Percentiles rank a stretch among this genome's conserved stretches.
These are phyloP conservation scores for Steccherinum ochraceum DNA, from an alignment of 768 basidiomycete genomes.

Conservation along the genomic window DNA sequence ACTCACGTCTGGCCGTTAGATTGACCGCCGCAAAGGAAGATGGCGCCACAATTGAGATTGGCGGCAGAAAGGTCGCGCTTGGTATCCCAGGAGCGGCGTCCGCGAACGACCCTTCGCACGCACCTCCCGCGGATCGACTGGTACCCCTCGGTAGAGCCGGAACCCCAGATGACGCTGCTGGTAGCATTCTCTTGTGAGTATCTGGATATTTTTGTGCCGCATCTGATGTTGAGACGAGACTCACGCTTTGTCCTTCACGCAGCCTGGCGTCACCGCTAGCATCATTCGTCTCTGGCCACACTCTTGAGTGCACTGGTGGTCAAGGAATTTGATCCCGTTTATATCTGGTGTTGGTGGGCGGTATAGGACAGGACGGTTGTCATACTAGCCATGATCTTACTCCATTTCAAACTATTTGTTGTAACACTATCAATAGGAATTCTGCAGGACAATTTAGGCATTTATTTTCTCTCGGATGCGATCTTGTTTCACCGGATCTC, in stretches of 20 bases:
- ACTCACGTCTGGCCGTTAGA: constrained; percentile 25
- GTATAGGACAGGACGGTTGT: too few relatives aligned
- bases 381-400: too few relatives aligned
- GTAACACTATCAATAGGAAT: background rate
- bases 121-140: constrained; percentile 32
- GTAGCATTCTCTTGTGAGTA: constrained; percentile 69
- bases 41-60: constrained; percentile 69
- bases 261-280: constrained; percentile 77
- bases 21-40: constrained; percentile 76
- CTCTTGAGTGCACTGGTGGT: constrained; percentile 80
- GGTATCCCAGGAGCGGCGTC: constrained; percentile 61
- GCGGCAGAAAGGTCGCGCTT: constrained; percentile 77
- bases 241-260: background rate
- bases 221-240: background rate
- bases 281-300: constrained; percentile 77
- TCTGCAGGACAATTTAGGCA: too few relatives aligned
- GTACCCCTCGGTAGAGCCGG: constrained; percentile 69
- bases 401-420: background rate
- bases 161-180: constrained; percentile 71
- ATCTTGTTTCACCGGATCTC: too few relatives aligned
- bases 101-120: constrained; percentile 20
- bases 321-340: constrained; percentile 50
- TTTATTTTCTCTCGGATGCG: too few relatives aligned
- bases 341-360: too few relatives aligned
- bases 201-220: background rate